These are phyloP conservation scores for Botryotinia convoluta DNA, from an alignment of 2,329 filamentous ascomycete genomes.

Conservation along the genomic window DNA sequence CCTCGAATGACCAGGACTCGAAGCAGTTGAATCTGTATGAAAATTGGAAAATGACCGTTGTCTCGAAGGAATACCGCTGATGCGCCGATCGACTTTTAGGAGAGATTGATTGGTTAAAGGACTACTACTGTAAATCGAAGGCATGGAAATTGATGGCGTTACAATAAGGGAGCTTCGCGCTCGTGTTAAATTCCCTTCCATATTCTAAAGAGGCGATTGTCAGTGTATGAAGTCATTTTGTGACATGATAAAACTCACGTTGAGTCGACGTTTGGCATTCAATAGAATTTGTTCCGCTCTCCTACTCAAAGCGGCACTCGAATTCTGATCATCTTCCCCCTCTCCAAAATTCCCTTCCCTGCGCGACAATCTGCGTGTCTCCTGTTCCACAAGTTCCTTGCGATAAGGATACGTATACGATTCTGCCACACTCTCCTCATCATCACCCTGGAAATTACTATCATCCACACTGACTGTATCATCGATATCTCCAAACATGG, in stretches of 20 bases:
- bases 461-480: constrained; percentile 61
- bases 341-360: constrained; percentile 32
- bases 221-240: constrained; percentile 15
- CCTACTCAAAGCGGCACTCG: constrained; percentile 72
- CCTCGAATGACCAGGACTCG: constrained; percentile 53
- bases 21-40: constrained; percentile 32
- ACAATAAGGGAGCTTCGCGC: constrained; percentile 67
- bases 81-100: constrained; percentile 25
- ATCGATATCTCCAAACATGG: constrained; percentile 59
- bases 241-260: constrained; percentile 54
- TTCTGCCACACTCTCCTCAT: constrained; percentile 60
- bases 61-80: constrained; percentile 26
- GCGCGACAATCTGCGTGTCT: constrained; percentile 31
- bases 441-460: constrained; percentile 64
- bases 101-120: constrained; percentile 40
- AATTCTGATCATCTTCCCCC: constrained; percentile 58
- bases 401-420: constrained; percentile 37
- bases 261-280: constrained; percentile 85
- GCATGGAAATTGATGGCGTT: constrained; percentile 49
- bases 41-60: constrained; percentile 29
- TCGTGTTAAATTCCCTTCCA: constrained; percentile 86
- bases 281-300: constrained; percentile 87
- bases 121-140: constrained; percentile 42
- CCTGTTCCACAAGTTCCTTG: constrained; percentile 36
- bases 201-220: constrained; percentile 58